These are phyloP conservation scores for Sarocladium strictum DNA, from an alignment of 2,329 filamentous ascomycete species.

Conservation along the genomic window DNA sequence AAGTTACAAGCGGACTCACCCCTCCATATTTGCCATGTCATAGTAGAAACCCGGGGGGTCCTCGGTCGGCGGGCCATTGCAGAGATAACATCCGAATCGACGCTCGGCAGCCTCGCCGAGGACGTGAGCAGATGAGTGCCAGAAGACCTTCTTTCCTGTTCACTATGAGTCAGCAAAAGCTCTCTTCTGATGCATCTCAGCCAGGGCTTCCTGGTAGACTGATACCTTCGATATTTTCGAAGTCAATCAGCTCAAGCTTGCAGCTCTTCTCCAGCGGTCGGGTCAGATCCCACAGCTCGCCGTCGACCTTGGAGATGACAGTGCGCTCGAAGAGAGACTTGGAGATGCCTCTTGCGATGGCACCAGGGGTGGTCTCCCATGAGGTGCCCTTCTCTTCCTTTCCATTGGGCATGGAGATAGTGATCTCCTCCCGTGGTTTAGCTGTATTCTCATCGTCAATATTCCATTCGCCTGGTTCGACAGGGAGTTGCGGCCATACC, in stretches of 20 bases:
- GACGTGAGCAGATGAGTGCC: conserved; percentile 93
- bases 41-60: conserved; percentile 83
- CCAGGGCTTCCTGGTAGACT: neutral
- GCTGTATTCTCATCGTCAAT: conserved; percentile 29
- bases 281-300: conserved; percentile 85
- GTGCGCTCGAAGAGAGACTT: conserved; percentile 82
- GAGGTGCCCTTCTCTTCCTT: conserved; percentile 67
- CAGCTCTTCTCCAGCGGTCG: conserved; percentile 84
- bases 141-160: conserved; percentile 85
- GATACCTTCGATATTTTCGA: conserved; percentile 47
- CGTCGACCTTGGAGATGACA: conserved; percentile 80
- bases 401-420: conserved; percentile 67
- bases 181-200: neutral
- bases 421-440: conserved; percentile 69
- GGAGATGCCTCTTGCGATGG: conserved; percentile 72
- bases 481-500: conserved; percentile 21
- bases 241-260: conserved; percentile 77
- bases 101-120: conserved; percentile 92
- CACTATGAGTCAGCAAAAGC: neutral
- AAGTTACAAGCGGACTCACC: conserved; percentile 22
- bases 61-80: conserved; percentile 86
- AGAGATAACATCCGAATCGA: conserved; percentile 84
- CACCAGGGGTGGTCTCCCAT: conserved; percentile 84
- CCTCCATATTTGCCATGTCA: conserved; percentile 68
- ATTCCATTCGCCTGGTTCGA: neutral